Evolutionary conservation across 441 rosid species (phyloP).

Genomic region (Rhodomyrtus psidioides): DNA sequence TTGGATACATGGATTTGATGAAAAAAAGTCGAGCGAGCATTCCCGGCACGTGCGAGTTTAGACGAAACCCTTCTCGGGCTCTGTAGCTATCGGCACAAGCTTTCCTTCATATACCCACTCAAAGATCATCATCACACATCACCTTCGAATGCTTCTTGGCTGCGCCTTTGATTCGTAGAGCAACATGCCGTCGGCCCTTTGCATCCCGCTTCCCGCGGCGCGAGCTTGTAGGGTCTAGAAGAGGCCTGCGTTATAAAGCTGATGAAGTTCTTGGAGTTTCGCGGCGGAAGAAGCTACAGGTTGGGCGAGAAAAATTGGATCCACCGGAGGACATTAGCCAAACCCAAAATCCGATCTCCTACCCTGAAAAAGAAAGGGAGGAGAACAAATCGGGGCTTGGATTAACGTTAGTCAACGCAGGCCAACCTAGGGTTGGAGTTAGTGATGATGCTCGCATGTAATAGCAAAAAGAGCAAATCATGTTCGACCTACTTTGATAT

Average conservation of each 20-base stretch:
- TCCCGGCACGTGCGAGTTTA: not conserved
- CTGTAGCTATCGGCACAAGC: not conserved
- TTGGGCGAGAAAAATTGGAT: not conserved
- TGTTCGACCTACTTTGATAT: not conserved
- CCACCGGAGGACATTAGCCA: not conserved
- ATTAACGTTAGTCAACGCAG: not conserved
- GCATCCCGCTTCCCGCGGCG: not conserved
- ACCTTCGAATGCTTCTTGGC: not conserved
- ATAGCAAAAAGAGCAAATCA: not conserved
- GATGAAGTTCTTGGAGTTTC: not conserved
- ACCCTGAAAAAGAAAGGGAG: not conserved
- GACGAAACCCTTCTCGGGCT: not conserved
- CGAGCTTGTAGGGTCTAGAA: not conserved
- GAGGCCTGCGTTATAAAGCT: no score
- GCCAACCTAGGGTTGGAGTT: not conserved
- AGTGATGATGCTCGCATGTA: not conserved
- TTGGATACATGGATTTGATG: not conserved
- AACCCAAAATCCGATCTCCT: not conserved
- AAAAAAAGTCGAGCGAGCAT: not conserved
- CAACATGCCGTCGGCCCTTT: not conserved
- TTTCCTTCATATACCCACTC: not conserved
- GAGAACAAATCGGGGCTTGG: not conserved
- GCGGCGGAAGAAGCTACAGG: not conserved
- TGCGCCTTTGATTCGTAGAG: not conserved
- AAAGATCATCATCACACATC: not conserved